Conservation (phyloP, 176 grass and related monocot genomes). For the Saccharum spontaneum region DNA sequence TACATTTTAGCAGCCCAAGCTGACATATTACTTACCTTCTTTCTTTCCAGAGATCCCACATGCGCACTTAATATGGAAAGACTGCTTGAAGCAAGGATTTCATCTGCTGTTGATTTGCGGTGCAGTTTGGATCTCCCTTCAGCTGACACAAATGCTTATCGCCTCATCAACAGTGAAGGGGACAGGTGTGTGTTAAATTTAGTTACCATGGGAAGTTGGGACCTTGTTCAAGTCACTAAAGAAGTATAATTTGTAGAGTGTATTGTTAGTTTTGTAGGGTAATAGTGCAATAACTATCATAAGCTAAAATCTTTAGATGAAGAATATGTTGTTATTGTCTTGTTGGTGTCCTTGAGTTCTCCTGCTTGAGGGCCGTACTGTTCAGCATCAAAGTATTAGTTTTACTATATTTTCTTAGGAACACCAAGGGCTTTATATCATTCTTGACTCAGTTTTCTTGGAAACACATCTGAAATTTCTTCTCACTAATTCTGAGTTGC, state of each 20-base stretch:
- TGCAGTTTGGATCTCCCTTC: conserved; percentile 67
- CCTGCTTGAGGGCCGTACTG: background rate
- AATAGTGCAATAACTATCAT: background rate
- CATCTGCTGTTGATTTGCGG: conserved; percentile 62
- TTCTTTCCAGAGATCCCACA: conserved; percentile 58
- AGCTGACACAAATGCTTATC: conserved; percentile 77
- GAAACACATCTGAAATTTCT: background rate
- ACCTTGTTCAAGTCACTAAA: conserved; percentile 4
- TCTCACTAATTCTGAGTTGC: conserved; percentile 31
- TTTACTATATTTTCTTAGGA: background rate
- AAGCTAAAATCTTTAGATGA: background rate
- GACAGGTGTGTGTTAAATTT: conserved; percentile 60
- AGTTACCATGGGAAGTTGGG: background rate
- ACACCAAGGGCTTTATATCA: background rate
- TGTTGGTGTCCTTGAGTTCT: background rate
- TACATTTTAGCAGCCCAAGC: background rate
- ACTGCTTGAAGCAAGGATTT: conserved; percentile 84
- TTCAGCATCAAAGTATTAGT: background rate
- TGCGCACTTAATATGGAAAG: conserved; percentile 86
- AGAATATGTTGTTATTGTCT: background rate
- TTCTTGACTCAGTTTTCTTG: background rate
- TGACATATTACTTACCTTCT: conserved; percentile 11
- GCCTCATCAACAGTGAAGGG: conserved; percentile 92
- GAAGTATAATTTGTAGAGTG: background rate
- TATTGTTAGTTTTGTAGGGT: background rate